Conservation (phyloP, 345 rosid genomes). For the Melaleuca quinquenervia region DNA sequence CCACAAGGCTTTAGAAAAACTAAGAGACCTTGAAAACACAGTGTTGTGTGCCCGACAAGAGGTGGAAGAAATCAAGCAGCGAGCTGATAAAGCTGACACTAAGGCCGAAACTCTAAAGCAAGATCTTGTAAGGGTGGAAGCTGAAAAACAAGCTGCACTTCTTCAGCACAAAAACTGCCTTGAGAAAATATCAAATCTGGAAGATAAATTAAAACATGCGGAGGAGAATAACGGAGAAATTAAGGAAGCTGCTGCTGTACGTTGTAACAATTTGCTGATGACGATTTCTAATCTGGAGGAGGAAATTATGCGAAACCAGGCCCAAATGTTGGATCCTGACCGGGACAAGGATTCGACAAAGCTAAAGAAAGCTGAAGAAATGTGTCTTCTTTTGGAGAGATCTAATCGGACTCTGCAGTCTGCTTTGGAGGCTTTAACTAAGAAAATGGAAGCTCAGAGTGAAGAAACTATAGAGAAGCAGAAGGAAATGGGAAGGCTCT, state of each 20-base stretch:
- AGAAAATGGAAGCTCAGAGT: constrained; percentile 58
- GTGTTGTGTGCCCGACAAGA: constrained; percentile 39
- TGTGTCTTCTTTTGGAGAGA: constrained; percentile 53
- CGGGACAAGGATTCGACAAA: constrained; percentile 45
- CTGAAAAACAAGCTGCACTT: constrained; percentile 60
- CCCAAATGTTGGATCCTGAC: constrained; percentile 49
- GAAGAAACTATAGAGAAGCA: constrained; percentile 73
- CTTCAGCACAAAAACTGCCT: constrained; percentile 36
- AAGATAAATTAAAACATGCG: constrained; percentile 43
- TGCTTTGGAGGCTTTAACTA: constrained; percentile 47
- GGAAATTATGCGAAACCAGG: constrained; percentile 53
- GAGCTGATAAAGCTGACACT: constrained; percentile 49
- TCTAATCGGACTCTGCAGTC: constrained; percentile 63
- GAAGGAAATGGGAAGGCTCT: constrained; percentile 71
- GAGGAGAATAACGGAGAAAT: constrained; percentile 52
- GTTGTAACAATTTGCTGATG: constrained; percentile 59
- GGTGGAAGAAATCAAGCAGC: constrained; percentile 47
- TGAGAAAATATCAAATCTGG: constrained; percentile 49
- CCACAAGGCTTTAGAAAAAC: constrained; percentile 55
- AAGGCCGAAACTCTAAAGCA: constrained; percentile 28
- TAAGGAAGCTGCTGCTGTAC: constrained; percentile 53
- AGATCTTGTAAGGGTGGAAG: constrained; percentile 43
- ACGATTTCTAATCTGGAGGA: constrained; percentile 31
- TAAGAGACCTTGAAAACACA: constrained; percentile 40
- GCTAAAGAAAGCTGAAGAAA: constrained; percentile 62